phyloP scores from a whole-genome alignment of 2,329 filamentous ascomycete genomes.

The Aspergillus sojae region DNA sequence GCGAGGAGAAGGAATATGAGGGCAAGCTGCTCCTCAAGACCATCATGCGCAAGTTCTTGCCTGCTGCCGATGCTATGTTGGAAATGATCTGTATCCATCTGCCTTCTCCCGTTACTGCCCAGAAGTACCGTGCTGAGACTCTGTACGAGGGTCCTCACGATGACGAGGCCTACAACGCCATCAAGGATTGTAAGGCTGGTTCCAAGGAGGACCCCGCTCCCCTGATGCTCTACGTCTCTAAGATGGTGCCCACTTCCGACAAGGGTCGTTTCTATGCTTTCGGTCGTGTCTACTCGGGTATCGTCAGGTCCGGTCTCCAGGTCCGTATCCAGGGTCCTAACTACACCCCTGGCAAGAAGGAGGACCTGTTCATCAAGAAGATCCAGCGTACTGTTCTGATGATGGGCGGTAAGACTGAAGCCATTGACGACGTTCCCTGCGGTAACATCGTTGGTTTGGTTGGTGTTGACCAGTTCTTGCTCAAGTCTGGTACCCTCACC shows the following conservation, averaged over 20 bases:
- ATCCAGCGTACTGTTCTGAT: conserved; percentile 99
- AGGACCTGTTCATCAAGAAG: conserved; percentile 98
- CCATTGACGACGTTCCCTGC: conserved; percentile 97
- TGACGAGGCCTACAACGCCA: conserved; percentile 90
- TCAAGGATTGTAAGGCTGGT: conserved; percentile 53
- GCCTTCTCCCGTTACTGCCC: conserved; percentile 91
- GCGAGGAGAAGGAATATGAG: conserved; percentile 88
- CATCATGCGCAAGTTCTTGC: conserved; percentile 98
- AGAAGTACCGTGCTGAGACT: conserved; percentile 97
- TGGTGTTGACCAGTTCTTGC: conserved; percentile 99
- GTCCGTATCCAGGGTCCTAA: conserved; percentile 99
- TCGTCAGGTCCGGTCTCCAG: conserved; percentile 95
- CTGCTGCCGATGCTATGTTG: conserved; percentile 93
- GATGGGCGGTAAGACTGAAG: conserved; percentile 99
- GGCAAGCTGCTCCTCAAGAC: conserved; percentile 98
- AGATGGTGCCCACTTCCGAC: conserved; percentile 99
- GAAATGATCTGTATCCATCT: conserved; percentile 99
- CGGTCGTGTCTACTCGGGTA: conserved; percentile 99
- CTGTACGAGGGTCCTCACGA: conserved; percentile 97
- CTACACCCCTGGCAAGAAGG: conserved; percentile 98
- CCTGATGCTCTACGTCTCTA: conserved; percentile 99
- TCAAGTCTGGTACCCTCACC: conserved; percentile 99
- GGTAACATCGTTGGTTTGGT: conserved; percentile 99
- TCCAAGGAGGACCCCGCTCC: conserved; percentile 68
- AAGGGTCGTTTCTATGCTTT: conserved; percentile 99